Conservation (phyloP, 768 basidiomycete genomes). For the Podaxis sp. region DNA sequence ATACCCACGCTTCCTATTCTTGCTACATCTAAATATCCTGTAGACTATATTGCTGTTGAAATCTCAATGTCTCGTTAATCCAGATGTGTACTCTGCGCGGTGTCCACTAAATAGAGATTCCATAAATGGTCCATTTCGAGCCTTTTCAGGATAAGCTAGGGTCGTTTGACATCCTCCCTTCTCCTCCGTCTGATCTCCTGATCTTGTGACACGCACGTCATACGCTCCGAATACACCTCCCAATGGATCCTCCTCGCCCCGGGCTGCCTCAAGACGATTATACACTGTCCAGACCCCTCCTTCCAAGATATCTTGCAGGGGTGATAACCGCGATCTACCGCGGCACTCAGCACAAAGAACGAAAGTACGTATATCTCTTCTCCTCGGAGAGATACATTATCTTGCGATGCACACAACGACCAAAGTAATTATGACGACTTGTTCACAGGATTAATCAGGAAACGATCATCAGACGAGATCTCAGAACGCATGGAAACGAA, state of each 20-base stretch:
- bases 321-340: too few species aligned
- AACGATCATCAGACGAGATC: slow-evolving; percentile 11
- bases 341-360: too few species aligned
- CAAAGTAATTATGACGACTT: not conserved
- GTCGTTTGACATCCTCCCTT: not conserved
- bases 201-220: not conserved
- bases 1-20: not conserved
- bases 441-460: slow-evolving; percentile 1
- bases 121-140: slow-evolving; percentile 4
- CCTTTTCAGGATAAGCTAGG: slow-evolving; percentile 11
- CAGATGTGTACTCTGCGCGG: not conserved
- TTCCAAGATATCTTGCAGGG: too few species aligned
- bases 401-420: not conserved
- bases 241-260: not conserved
- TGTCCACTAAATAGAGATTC: not conserved
- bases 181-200: not conserved
- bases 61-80: not conserved
- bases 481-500: not conserved
- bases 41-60: not conserved
- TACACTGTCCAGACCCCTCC: too few species aligned
- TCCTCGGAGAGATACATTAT: not conserved
- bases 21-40: not conserved
- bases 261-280: too few species aligned
- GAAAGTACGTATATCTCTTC: too few species aligned
- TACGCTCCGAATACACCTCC: not conserved